Percentiles rank a stretch among this genome's conserved stretches.
phyloP scores from a whole-genome alignment of 2,329 filamentous ascomycete genomes.

The Sporothrix pallida region DNA sequence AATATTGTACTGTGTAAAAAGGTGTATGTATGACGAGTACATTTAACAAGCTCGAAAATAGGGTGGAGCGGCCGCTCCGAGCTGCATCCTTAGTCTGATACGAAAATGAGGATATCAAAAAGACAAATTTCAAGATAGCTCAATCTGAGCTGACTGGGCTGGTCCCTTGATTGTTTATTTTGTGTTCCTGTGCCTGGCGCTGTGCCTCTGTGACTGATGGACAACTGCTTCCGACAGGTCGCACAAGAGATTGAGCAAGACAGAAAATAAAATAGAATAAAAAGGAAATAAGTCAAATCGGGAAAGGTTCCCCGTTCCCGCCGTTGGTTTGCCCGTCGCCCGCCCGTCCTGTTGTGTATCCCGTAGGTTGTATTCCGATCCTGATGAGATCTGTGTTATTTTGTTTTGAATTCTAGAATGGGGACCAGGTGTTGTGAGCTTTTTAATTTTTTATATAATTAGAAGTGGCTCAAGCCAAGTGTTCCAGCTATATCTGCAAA shows the following conservation, averaged over 20 bases:
- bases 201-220: not conserved
- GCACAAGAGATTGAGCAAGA: not conserved
- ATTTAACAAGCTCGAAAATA: not conserved
- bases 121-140: not conserved
- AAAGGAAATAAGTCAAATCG: not conserved
- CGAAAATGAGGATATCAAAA: conserved; percentile 14
- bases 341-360: not conserved
- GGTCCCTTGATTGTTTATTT: not conserved
- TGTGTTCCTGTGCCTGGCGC: not conserved
- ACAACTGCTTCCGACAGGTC: conserved; percentile 7
- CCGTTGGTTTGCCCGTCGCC: conserved; percentile 3
- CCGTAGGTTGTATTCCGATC: conserved; percentile 12
- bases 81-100: not conserved
- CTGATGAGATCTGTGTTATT: conserved; percentile 3
- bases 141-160: not conserved
- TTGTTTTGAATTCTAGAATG: too few relatives aligned
- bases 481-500: too few relatives aligned
- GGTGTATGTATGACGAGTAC: conserved; percentile 12
- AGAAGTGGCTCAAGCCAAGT: too few relatives aligned
- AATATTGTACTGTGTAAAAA: not conserved
- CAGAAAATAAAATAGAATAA: not conserved
- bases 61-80: conserved; percentile 8
- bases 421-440: too few relatives aligned
- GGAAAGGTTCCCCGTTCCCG: not conserved
- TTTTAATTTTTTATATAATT: not conserved